Percentiles rank a stretch among this genome's conserved stretches.
phyloP scores from a whole-genome alignment of 306 rosid species.

The Echinosophora koreensis region DNA sequence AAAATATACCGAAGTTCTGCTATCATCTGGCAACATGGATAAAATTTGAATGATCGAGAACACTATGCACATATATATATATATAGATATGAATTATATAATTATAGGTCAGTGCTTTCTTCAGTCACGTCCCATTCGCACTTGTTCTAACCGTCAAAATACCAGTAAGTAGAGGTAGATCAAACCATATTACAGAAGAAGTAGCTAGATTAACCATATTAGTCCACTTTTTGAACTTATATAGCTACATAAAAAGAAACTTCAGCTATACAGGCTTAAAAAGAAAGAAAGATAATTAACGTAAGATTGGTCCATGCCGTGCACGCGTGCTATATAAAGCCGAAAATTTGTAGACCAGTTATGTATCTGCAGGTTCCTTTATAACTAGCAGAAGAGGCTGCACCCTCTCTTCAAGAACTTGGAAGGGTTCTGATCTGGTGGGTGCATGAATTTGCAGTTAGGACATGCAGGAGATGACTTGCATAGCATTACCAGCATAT shows the following conservation, averaged over 20 bases:
- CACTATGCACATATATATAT: constrained; percentile 28
- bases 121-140: constrained; percentile 35
- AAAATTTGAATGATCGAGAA: constrained; percentile 37
- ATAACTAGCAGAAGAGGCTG: constrained; percentile 60
- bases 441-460: constrained; percentile 91
- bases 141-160: constrained; percentile 16
- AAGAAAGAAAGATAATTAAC: constrained; percentile 8
- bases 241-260: constrained; percentile 29
- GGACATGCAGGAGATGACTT: constrained; percentile 92
- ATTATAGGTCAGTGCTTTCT: no score
- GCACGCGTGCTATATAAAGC: not conserved
- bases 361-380: not conserved
- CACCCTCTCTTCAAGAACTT: constrained; percentile 62
- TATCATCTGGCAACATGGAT: constrained; percentile 12
- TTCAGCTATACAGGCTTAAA: not conserved
- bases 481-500: constrained; percentile 90
- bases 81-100: no score
- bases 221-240: constrained; percentile 25
- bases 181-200: not conserved
- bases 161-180: not conserved
- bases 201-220: constrained; percentile 29
- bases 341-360: constrained; percentile 28
- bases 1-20: not conserved
- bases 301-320: constrained; percentile 4
- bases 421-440: constrained; percentile 68